A percentile compares a stretch with the other conserved stretches of the same genome.
Evolutionary conservation across 2,329 filamentous ascomycete species (phyloP).

Genomic region (Trichoderma sp.): DNA sequence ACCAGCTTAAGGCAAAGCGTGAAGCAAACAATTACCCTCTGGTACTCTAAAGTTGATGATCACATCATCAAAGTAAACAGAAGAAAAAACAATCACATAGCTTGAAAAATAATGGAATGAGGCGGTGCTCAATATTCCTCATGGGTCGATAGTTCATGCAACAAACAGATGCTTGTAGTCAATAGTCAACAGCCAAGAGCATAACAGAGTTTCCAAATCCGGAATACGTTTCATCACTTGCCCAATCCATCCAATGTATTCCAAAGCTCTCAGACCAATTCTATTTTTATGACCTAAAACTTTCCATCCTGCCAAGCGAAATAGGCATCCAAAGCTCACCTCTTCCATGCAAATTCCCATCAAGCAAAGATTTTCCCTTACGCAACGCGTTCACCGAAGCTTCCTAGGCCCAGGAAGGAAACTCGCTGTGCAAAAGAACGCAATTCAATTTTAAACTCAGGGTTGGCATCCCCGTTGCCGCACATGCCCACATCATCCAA

Average conservation of each 20-base stretch:
- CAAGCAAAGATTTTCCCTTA: not conserved
- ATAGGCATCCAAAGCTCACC: not conserved
- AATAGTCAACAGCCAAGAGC: not conserved
- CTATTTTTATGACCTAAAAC: not conserved
- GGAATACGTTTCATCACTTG: not conserved
- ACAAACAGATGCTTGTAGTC: not conserved
- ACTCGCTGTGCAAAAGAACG: not conserved
- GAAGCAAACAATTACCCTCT: not conserved
- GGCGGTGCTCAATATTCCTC: not conserved
- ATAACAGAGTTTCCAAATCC: not conserved
- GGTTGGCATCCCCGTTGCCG: not conserved
- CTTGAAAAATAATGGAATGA: not conserved
- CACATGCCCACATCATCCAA: not conserved
- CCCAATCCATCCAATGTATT: not conserved
- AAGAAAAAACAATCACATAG: not conserved
- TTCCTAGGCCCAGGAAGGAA: not conserved
- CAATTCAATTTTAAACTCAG: slow-evolving; percentile 8
- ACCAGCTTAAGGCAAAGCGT: not conserved
- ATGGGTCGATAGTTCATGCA: not conserved
- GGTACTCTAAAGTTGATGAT: not conserved
- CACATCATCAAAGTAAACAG: not conserved
- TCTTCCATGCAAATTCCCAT: not conserved
- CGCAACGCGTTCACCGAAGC: not conserved
- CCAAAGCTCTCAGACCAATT: not conserved
- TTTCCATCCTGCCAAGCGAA: not conserved